A percentile compares a stretch with the other conserved stretches of the same genome.
phyloP scores from a whole-genome alignment of 441 rosid genomes.

The Gossypium gossypioides region DNA sequence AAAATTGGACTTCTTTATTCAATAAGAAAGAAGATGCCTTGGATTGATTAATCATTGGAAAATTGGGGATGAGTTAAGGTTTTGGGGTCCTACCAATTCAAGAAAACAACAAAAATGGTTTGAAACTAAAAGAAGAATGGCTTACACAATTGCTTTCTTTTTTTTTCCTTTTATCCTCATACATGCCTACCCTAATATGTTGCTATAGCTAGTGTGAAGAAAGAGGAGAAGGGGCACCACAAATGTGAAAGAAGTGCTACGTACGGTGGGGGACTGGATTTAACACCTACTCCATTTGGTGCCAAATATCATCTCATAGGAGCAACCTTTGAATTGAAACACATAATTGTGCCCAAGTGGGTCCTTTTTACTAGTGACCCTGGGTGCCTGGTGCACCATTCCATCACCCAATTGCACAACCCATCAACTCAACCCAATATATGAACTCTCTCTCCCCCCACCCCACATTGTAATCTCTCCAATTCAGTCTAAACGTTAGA shows the following conservation, averaged over 20 bases:
- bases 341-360: constrained; percentile 12
- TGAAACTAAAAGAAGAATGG: constrained; percentile 2
- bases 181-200: constrained; percentile 11
- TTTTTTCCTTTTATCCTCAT: constrained; percentile 6
- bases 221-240: constrained; percentile 17
- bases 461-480: too few relatives aligned
- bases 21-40: not conserved
- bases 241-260: constrained; percentile 22
- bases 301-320: constrained; percentile 9
- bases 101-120: constrained; percentile 17
- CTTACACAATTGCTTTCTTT: not conserved
- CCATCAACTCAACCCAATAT: constrained; percentile 19
- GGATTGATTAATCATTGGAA: constrained; percentile 23
- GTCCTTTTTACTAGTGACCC: constrained; percentile 15
- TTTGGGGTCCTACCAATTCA: constrained; percentile 26
- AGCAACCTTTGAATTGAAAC: constrained; percentile 1
- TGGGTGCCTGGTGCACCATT: constrained; percentile 27
- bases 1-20: not conserved
- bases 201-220: constrained; percentile 18
- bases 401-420: constrained; percentile 16
- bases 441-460: not conserved
- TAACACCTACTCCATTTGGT: constrained; percentile 16
- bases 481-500: not conserved
- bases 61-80: not conserved
- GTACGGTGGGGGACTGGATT: constrained; percentile 39